Base-by-base conservation (phyloP, 116 monocot genomes). In the Dioscorea cayenensis region DNA sequence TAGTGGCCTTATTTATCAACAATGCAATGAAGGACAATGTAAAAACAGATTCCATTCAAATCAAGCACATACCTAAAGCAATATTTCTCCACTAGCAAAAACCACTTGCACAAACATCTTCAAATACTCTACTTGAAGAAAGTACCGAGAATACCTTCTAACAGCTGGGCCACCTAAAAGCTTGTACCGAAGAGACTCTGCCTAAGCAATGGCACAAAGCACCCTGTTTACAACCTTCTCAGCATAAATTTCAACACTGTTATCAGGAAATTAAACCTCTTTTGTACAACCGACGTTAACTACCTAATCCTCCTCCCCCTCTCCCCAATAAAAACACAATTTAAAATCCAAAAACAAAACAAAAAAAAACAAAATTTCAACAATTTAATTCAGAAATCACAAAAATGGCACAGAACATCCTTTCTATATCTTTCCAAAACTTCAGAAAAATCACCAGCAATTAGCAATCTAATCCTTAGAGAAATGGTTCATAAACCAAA, bases 151-250 rank as follows among this genome's bases (percentile, higher is more conserved):
- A 17, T 80, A 81, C 81, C 81, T 81, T 27, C 81, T 55, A 36
- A 81, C 81, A 38, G 81, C 81, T 2, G 77, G 77, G 22, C 81
- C 81, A 49, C 81, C 81, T 14, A 81, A 72, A 23, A 73, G 72
- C 64, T 81, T 81, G 73, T 81, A 81, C 19, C 81, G 81, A n/a
- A 81, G 72, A 7, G 81, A 81, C 67, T 81, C 81, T 12, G 81
- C 81, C 69, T 77, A 77, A 0, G 81, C 81, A 50, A 81, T 73
- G 51, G 81, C 81, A 37, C 77, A 81, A 17, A 77, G 73, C 23
- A 77, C 77, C 20, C 81, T 72, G 73, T 81, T 81, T 52, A 64
- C 68, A 5, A 81, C 81, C 72, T 81, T 81, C 64, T 77, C 76
- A 2, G 81, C 81, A 51, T 81, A 82, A 9, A 82, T 77, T 65